Base-by-base conservation (phyloP, 2,329 filamentous ascomycete species). In the Fusarium domesticum region DNA sequence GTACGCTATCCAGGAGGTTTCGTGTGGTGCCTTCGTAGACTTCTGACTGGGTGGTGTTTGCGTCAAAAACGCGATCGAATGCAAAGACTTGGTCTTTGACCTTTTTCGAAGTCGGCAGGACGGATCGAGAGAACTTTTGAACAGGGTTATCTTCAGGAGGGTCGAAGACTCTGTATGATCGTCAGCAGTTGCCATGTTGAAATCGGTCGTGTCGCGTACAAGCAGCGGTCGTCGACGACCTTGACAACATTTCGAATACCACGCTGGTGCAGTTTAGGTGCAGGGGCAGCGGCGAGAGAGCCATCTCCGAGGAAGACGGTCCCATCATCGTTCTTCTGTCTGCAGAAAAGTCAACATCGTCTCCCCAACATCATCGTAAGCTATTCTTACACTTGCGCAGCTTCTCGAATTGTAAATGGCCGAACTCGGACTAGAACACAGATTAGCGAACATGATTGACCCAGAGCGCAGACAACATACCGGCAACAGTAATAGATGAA, bases 51-150 rank as follows among this genome's bases (percentile, higher is more conserved):
- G 85, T 84, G 15, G 88, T 88, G 64, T 92, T 96, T 47, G 97
- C 91, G 75, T 98, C 93, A 68, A 98, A 97, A 52, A 98, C 88
- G 44, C 88, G 80, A 69, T 98, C 93, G 70, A 98, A 98, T 39
- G 86, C 91, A 60, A 98, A 98, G 4, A 93, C 93, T 67, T 96
- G 91, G 65, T 98, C 95, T 66, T 98, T 98, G 61, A 93, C 88
- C 57, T 90, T 87, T 70, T 95, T 97, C 43, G 91, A 90, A 42
- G 83, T 80, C 1, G 86, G 84, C 8, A 95, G 80, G 10, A 95
- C 85, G 3, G 86, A 89, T 64, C 84, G 79, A 20, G 87, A 86
- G 67, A 96, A 95, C 56, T 85, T 86, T 49, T 95, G 89, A 7
- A 97, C 84, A 1, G 91, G 88, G 61, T 84, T 95, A 64, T 97